phyloP scores from a whole-genome alignment of 495 filamentous ascomycete genomes.

The Terfezia boudieri region DNA sequence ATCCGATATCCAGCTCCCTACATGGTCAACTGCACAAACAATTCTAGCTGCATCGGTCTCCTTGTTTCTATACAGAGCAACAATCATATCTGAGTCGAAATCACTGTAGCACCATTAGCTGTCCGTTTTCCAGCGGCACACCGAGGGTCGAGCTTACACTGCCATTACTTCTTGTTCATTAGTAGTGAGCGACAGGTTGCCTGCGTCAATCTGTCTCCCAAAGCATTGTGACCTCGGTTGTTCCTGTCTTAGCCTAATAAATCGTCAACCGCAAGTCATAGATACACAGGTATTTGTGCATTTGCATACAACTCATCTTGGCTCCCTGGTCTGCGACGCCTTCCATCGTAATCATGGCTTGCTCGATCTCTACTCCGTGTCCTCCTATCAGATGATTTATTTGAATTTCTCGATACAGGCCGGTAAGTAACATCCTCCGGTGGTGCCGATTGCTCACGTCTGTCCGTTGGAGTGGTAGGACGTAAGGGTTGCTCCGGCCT shows the following conservation, averaged over 20 bases:
- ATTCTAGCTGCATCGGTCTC: constrained; percentile 35
- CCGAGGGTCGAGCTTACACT: too few relatives aligned
- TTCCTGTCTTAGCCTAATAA: background rate
- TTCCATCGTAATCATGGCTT: too few relatives aligned
- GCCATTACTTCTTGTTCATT: too few relatives aligned
- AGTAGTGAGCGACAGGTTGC: background rate
- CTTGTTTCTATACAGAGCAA: constrained; percentile 33
- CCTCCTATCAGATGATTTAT: too few relatives aligned
- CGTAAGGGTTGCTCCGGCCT: background rate
- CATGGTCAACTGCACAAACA: constrained; percentile 27
- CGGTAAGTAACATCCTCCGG: too few relatives aligned
- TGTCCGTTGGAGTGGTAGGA: background rate
- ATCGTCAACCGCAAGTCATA: too few relatives aligned
- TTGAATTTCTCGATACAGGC: too few relatives aligned
- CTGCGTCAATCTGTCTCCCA: background rate
- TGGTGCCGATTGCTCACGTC: background rate
- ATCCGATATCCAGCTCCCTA: constrained; percentile 28
- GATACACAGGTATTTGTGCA: too few relatives aligned
- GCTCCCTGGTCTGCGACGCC: too few relatives aligned
- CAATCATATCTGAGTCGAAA: constrained; percentile 27
- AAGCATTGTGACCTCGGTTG: background rate
- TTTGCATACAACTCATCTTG: too few relatives aligned
- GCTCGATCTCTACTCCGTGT: too few relatives aligned
- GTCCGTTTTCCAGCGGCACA: too few relatives aligned
- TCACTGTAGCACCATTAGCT: constrained; percentile 19